Evolutionary conservation across 192 early-diverging fungal genomes (phyloP).

Genomic region (Allomyces macrogynus): DNA sequence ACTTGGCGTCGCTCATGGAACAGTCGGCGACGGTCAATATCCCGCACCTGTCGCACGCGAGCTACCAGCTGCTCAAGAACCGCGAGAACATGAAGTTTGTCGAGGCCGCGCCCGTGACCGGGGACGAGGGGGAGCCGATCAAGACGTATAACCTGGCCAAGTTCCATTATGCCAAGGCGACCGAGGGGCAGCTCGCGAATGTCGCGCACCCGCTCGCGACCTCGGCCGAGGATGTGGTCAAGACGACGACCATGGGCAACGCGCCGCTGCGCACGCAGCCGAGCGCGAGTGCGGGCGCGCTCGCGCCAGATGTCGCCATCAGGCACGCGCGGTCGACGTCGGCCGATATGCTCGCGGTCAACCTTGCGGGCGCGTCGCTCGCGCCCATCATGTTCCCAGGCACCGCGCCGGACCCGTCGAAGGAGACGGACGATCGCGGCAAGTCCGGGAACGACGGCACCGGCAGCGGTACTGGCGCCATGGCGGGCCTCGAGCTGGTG

Average conservation of each 20-base stretch:
- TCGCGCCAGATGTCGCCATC: background rate
- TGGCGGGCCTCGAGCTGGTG: too few relatives aligned
- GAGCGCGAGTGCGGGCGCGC: too few relatives aligned
- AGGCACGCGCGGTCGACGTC: background rate
- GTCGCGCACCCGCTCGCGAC: background rate
- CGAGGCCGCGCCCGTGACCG: background rate
- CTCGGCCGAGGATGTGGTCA: background rate
- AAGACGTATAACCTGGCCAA: background rate
- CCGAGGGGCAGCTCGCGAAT: background rate
- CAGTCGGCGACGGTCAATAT: constrained; percentile 9
- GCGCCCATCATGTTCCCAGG: too few relatives aligned
- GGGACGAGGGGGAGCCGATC: background rate
- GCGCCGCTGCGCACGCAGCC: too few relatives aligned
- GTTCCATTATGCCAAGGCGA: background rate
- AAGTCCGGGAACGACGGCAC: background rate
- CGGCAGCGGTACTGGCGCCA: background rate
- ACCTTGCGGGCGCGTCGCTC: background rate
- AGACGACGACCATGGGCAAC: background rate
- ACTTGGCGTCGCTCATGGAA: constrained; percentile 13
- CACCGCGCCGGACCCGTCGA: background rate
- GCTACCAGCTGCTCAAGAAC: constrained; percentile 7
- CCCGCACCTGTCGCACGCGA: constrained; percentile 9
- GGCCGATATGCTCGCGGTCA: background rate
- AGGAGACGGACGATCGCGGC: background rate
- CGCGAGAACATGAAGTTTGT: background rate